Base-by-base conservation (phyloP, 768 basidiomycete species). In the Cyclocybe aegerita region DNA sequence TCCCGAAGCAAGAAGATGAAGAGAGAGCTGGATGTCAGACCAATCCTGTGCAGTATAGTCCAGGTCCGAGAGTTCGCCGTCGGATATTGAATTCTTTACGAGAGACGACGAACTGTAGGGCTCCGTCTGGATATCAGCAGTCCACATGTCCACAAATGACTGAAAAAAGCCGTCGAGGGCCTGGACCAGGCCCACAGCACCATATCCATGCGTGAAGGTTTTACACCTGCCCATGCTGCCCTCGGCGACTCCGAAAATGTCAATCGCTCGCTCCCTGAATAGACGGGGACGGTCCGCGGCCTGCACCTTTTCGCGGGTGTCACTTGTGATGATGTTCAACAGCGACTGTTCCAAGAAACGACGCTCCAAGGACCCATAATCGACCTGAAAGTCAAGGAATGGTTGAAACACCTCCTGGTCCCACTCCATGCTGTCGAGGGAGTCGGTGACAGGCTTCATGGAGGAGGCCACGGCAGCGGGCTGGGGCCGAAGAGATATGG, bases 11-110 rank as follows among this genome's bases (percentile, higher is more conserved):
- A 98, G 79, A 35, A 95, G 76, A 62, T 93, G 91, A 10, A 98
- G 68, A 2, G 83, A 84, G 9, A 82, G 68, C 66, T 97, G 95
- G 50, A 98, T 93, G 29, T 83, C 77, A 2, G 83, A 78, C 92
- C 93, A 97, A 66, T 98, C 95, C 49, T 92, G 84, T 3, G 85
- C 72, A 2, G 89, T 86, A 61, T 97, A 98, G 68, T 98, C 91
- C 53, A 91, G 69, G 61, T 88, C 88, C 0, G 83, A 81, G 33
- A 94, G 73, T 43, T 93, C 92, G 47, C 79, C 80, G 31, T 73
- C 78, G 1, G 80, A 70, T 9, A 46, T 65, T 41, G 53, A 67
- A 32, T 47, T 63, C 53, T 55, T 66, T 16, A 39, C 58, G 15
- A 57, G 55, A 10, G 64, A 61, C 30, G 71, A 57, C 4, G 70